These are phyloP conservation scores for Ceratocystis harringtonii DNA, from an alignment of 2,329 filamentous ascomycete species.

Conservation along the genomic window DNA sequence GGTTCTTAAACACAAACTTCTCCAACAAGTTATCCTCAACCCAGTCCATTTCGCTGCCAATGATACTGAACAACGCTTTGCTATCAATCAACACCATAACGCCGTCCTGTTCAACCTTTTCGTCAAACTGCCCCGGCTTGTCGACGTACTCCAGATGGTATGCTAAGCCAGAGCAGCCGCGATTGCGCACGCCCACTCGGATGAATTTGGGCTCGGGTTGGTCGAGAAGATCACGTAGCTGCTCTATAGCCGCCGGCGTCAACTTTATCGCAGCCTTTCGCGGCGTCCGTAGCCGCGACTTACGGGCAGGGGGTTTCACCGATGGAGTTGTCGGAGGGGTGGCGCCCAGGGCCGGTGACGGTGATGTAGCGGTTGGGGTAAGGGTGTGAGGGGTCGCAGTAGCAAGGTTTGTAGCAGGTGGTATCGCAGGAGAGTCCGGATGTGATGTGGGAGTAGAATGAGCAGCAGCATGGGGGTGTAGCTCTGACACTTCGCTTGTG, in stretches of 20 bases:
- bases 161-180: conserved; percentile 82
- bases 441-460: neutral
- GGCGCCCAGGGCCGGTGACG: neutral
- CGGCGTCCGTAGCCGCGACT: conserved; percentile 48
- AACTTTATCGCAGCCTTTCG: conserved; percentile 87
- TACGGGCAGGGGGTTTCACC: conserved; percentile 29
- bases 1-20: conserved; percentile 88
- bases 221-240: conserved; percentile 61
- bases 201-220: conserved; percentile 86
- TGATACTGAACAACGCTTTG: conserved; percentile 95
- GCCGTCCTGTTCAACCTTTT: conserved; percentile 86
- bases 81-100: conserved; percentile 93
- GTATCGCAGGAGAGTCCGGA: neutral
- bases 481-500: neutral
- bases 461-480: neutral
- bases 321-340: conserved; percentile 15
- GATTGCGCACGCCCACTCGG: conserved; percentile 83
- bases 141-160: conserved; percentile 95
- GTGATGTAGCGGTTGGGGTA: neutral
- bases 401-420: neutral
- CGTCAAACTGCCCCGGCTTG: conserved; percentile 74
- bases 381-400: neutral
- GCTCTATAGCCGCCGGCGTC: conserved; percentile 62
- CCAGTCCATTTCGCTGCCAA: conserved; percentile 99
- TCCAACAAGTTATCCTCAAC: conserved; percentile 86